phyloP scores from a whole-genome alignment of 2,329 filamentous ascomycete genomes.

The Fusarium brevicatenulatum region DNA sequence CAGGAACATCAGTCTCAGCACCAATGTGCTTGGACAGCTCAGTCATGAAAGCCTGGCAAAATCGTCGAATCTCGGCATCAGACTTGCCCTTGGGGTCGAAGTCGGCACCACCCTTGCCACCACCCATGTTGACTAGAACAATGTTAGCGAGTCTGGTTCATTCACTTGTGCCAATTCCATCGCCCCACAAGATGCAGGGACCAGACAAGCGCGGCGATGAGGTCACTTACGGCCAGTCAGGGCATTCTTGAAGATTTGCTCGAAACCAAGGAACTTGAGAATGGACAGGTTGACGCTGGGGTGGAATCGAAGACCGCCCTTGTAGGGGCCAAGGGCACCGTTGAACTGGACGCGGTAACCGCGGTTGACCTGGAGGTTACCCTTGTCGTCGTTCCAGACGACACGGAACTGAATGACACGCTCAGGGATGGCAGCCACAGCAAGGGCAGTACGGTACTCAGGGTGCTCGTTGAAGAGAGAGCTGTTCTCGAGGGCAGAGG shows the following conservation, averaged over 20 bases:
- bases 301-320: conserved; percentile 96
- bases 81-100: conserved; percentile 99
- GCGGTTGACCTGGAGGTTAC: conserved; percentile 88
- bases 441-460: conserved; percentile 91
- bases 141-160: conserved; percentile 27
- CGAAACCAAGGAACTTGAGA: conserved; percentile 98
- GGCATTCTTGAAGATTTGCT: conserved; percentile 99
- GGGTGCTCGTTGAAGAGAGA: conserved; percentile 93
- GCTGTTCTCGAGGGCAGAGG: conserved; percentile 92
- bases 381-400: conserved; percentile 95
- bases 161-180: neutral
- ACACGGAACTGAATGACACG: conserved; percentile 97
- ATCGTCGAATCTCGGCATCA: conserved; percentile 96
- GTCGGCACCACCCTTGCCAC: conserved; percentile 97
- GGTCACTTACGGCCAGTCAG: conserved; percentile 82
- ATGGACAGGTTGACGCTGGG: conserved; percentile 83
- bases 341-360: conserved; percentile 99
- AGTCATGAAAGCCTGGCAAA: conserved; percentile 96
- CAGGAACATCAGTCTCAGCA: conserved; percentile 93
- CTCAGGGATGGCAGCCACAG: conserved; percentile 90
- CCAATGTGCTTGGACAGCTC: conserved; percentile 97
- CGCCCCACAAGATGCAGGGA: conserved; percentile 32
- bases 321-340: conserved; percentile 96
- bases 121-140: conserved; percentile 75
- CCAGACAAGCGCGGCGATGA: neutral